Evolutionary conservation across 78 protist species (phyloP), one percentile per base, ranked within the genome.

Genomic region (Dictyostelium brefeldianum): DNA sequence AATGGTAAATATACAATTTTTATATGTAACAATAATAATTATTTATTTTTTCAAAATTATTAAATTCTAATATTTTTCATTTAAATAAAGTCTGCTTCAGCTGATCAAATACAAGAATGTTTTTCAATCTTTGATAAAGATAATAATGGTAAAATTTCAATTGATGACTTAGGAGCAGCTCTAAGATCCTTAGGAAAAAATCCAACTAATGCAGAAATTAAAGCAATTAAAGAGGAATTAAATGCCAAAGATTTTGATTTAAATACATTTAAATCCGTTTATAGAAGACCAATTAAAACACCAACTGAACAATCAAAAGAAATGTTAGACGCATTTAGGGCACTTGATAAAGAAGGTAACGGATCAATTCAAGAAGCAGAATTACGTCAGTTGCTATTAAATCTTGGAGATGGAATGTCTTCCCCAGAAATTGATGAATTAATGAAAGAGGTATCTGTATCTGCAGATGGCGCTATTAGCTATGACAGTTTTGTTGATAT

Each of bases 271-370:
- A 84, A 84, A 47, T 25, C 5, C 1, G 27, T 84, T 53, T 51
- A 65, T 62, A 71, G 41, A 22, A 71, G 54, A 5, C 73, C 73
- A 47, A 47, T 84, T 48, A 71, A 22, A 56, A 36, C 92, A 1
- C 92, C 81, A 84, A 8, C 8, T 15, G 92, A 84, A 5, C 82
- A 74, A 75, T 64, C n/a, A 59, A 84, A 84, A 62, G 81, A 71
- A 59, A 84, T 84, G 92, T 47, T 74, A 25, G 92, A 84, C 59
- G 92, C 92, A 18, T 84, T 84, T 82, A 84, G 47, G 46, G 92
- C 92, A 20, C 15, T 84, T 31, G 81, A 73, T 10, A 84, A 84
- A 64, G 92, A 84, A 10, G 92, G 92, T 29, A 20, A 84, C 22
- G 82, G 82, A 47, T 25, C 81, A 56, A 74, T 84, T 43, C 83